Percentiles rank a stretch among this genome's conserved stretches.
These are phyloP conservation scores for Cyclotella baltica DNA, from an alignment of 108 stramenopile genomes.

Conservation along the genomic window DNA sequence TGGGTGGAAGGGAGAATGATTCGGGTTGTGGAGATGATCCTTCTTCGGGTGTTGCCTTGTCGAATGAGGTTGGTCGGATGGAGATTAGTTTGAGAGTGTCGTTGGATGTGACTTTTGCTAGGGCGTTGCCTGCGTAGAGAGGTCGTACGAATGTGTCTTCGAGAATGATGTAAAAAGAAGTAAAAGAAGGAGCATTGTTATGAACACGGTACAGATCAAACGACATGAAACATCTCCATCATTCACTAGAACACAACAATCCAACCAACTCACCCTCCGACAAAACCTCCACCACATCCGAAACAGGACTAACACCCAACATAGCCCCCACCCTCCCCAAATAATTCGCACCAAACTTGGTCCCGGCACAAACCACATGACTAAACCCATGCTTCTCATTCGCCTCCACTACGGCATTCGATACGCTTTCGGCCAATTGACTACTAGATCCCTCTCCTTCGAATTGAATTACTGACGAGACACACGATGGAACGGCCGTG, in stretches of 20 bases:
- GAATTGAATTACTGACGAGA: slow-evolving; percentile 67
- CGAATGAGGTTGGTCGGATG: slow-evolving; percentile 96
- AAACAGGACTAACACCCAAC: slow-evolving; percentile 88
- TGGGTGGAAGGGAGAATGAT: slow-evolving; percentile 59
- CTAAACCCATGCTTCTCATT: slow-evolving; percentile 57
- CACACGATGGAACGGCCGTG: slow-evolving; percentile 64
- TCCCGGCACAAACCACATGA: slow-evolving; percentile 82
- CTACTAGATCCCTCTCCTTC: slow-evolving; percentile 24
- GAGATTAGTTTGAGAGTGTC: slow-evolving; percentile 88
- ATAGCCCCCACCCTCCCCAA: slow-evolving; percentile 95
- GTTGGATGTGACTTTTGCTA: slow-evolving; percentile 91
- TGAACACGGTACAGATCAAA: too few relatives aligned
- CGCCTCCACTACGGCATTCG: slow-evolving; percentile 62
- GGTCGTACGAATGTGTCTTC: slow-evolving; percentile 94
- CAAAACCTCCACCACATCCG: slow-evolving; percentile 92
- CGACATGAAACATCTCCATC: background rate
- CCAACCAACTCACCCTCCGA: slow-evolving; percentile 72
- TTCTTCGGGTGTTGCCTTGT: slow-evolving; percentile 88
- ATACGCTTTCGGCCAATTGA: slow-evolving; percentile 72
- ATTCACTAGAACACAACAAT: background rate
- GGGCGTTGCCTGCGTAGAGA: slow-evolving; percentile 99
- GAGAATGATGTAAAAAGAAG: slow-evolving; percentile 8
- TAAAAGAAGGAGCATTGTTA: background rate
- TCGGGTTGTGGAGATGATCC: slow-evolving; percentile 63
- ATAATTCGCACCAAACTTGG: slow-evolving; percentile 94